phyloP scores from a whole-genome alignment of 2,329 filamentous ascomycete species.

The Aspergillus niger region DNA sequence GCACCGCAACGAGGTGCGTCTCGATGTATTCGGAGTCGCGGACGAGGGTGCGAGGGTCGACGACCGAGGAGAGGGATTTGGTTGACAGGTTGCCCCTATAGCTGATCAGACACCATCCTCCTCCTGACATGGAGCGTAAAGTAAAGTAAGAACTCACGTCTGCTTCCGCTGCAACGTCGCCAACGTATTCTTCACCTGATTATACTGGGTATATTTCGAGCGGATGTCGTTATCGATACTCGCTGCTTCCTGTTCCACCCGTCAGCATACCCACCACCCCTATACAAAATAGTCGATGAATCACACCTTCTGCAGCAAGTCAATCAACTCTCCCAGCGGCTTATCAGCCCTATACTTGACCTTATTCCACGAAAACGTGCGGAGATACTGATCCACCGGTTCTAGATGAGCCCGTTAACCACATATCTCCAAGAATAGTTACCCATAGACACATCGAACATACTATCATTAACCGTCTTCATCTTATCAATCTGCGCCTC shows the following conservation, averaged over 20 bases:
- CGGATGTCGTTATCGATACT: constrained; percentile 97
- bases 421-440: not conserved
- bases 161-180: constrained; percentile 81
- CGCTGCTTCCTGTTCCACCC: constrained; percentile 67
- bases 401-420: constrained; percentile 56
- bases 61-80: constrained; percentile 86
- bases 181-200: constrained; percentile 81
- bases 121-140: not conserved
- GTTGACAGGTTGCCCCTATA: constrained; percentile 85
- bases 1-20: constrained; percentile 90
- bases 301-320: constrained; percentile 87
- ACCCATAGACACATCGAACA: constrained; percentile 34
- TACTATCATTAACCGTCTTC: constrained; percentile 93
- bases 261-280: not conserved
- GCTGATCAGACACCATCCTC: not conserved
- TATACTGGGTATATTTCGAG: constrained; percentile 92
- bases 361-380: constrained; percentile 93
- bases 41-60: constrained; percentile 77
- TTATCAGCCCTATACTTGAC: constrained; percentile 95
- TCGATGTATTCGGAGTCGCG: constrained; percentile 95
- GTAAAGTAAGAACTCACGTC: constrained; percentile 59
- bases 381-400: constrained; percentile 91
- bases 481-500: constrained; percentile 80
- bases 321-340: constrained; percentile 81
- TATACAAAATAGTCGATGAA: not conserved